These are phyloP conservation scores for Isatis tinctoria DNA, from an alignment of 345 rosid species.

Conservation along the genomic window DNA sequence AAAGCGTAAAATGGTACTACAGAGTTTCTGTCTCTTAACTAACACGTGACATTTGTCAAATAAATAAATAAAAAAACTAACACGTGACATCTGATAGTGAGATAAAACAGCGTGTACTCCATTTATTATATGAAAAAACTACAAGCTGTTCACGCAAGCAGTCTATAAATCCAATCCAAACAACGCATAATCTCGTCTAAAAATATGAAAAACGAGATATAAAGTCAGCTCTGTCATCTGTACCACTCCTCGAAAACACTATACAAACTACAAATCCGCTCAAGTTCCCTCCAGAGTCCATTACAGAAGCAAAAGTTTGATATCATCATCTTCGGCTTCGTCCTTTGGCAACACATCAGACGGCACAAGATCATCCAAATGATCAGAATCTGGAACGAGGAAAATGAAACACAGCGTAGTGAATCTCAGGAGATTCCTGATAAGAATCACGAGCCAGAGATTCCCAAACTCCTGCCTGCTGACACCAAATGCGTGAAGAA, in stretches of 20 bases:
- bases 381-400: slow-evolving; percentile 60
- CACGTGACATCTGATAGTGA: not conserved
- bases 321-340: slow-evolving; percentile 5
- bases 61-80: no score
- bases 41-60: not conserved
- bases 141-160: not conserved
- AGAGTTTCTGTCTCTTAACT: not conserved
- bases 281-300: not conserved
- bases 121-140: not conserved
- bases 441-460: slow-evolving; percentile 58
- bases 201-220: not conserved
- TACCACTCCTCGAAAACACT: not conserved
- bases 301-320: slow-evolving; percentile 39
- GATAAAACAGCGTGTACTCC: slow-evolving; percentile 14
- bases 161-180: not conserved
- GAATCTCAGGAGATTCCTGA: slow-evolving; percentile 56
- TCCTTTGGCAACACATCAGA: slow-evolving; percentile 18
- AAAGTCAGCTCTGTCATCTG: not conserved
- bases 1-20: not conserved
- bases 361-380: slow-evolving; percentile 40
- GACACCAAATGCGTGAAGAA: slow-evolving; percentile 52
- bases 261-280: not conserved
- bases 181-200: slow-evolving; percentile 3
- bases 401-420: slow-evolving; percentile 58
- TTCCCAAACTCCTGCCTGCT: slow-evolving; percentile 58